A percentile compares a stretch with the other conserved stretches of the same genome.
Conservation (phyloP, 805 yeast species). For the Ogataea glucozyma region DNA sequence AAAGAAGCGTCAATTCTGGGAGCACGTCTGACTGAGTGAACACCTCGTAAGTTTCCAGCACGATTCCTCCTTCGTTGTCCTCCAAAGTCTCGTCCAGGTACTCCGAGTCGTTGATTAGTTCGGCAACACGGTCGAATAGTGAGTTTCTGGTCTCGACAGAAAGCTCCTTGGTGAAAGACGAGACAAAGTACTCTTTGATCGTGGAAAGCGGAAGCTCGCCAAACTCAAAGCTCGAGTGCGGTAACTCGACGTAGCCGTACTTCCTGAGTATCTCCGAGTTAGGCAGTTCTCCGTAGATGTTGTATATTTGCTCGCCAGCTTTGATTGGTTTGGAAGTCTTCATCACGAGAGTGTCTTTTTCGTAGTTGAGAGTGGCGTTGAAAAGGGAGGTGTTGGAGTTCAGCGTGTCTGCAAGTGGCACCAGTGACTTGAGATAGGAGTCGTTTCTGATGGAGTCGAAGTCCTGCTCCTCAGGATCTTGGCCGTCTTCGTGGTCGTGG, state of each 20-base stretch:
- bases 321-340: conserved; percentile 59
- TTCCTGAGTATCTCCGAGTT: conserved; percentile 87
- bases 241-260: conserved; percentile 83
- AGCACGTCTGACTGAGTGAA: conserved; percentile 56
- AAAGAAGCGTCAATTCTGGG: conserved; percentile 56
- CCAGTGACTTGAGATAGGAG: conserved; percentile 73
- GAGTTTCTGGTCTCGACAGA: conserved; percentile 21
- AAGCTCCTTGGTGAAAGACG: conserved; percentile 25
- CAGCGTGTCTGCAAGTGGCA: conserved; percentile 87
- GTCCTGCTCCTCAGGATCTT: neutral
- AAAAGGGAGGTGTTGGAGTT: conserved; percentile 79
- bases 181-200: conserved; percentile 41
- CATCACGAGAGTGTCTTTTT: conserved; percentile 61
- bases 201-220: conserved; percentile 64
- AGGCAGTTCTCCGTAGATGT: conserved; percentile 88
- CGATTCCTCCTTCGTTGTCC: conserved; percentile 37
- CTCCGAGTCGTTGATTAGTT: conserved; percentile 37
- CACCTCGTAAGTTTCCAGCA: conserved; percentile 63
- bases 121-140: conserved; percentile 39
- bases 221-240: conserved; percentile 73
- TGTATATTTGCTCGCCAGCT: conserved; percentile 74
- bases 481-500: neutral
- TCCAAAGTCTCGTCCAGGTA: conserved; percentile 36
- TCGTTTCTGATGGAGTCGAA: conserved; percentile 20
- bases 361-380: conserved; percentile 70